Conservation (phyloP, 495 filamentous ascomycete species). For the Podospora anserina region DNA sequence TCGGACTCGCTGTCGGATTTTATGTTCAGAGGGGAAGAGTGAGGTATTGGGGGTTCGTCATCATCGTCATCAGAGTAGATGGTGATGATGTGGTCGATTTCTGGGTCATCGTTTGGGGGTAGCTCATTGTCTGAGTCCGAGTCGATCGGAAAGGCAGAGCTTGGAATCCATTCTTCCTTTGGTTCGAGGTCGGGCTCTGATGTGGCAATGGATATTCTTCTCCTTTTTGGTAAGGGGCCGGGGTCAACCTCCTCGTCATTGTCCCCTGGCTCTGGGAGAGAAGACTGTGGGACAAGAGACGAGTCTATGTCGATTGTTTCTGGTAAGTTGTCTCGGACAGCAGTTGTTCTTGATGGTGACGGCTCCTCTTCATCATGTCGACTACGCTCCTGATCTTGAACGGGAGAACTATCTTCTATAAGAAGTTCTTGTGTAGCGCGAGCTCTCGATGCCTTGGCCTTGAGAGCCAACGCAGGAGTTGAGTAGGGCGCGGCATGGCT, state of each 20-base stretch:
- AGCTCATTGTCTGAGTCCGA: constrained; percentile 5
- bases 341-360: background rate
- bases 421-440: constrained; percentile 33
- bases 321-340: constrained; percentile 9
- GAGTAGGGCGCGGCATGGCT: constrained; percentile 18
- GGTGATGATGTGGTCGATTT: background rate
- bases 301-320: constrained; percentile 40
- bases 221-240: constrained; percentile 28
- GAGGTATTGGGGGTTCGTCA: background rate
- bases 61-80: background rate
- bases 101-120: background rate
- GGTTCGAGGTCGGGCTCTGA: constrained; percentile 16
- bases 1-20: background rate
- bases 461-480: constrained; percentile 24
- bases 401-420: constrained; percentile 23
- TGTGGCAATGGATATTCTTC: constrained; percentile 28
- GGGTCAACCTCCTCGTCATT: constrained; percentile 7
- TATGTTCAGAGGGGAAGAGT: background rate
- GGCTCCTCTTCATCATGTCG: background rate
- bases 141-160: background rate
- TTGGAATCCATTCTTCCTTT: constrained; percentile 11
- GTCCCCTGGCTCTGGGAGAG: constrained; percentile 11
- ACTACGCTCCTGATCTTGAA: background rate
- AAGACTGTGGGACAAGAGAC: constrained; percentile 25
- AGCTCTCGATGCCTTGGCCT: constrained; percentile 17